A percentile compares a stretch with the other conserved stretches of the same genome.
phyloP scores from a whole-genome alignment of 116 monocot species.

The Iris pallida region DNA sequence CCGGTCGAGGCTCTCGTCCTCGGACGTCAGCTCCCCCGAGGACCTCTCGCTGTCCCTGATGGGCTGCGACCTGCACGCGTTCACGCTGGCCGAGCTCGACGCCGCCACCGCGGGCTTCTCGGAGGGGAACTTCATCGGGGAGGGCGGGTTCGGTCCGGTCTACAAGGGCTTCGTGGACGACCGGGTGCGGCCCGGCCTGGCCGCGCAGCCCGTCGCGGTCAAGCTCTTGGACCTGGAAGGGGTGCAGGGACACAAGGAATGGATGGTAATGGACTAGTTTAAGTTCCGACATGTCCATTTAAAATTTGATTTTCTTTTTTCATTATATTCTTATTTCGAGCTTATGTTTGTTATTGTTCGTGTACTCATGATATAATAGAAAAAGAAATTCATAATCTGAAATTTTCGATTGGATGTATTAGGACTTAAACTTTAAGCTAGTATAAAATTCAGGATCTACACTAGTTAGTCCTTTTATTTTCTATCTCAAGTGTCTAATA shows the following conservation, averaged over 20 bases:
- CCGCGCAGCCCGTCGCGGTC: conserved; percentile 34
- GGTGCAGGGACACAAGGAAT: conserved; percentile 42
- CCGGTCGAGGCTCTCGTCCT: conserved; percentile 25
- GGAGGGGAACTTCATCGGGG: conserved; percentile 35
- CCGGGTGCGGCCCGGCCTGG: conserved; percentile 24
- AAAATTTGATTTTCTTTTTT: too few species aligned
- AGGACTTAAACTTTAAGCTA: too few species aligned
- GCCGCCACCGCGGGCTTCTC: conserved; percentile 31
- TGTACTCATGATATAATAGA: too few species aligned
- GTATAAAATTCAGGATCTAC: too few species aligned
- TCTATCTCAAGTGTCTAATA: too few species aligned
- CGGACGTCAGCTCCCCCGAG: conserved; percentile 37
- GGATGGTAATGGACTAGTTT: conserved; percentile 39
- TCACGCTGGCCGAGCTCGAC: conserved; percentile 37
- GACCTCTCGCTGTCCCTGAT: conserved; percentile 41
- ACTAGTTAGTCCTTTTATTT: too few species aligned
- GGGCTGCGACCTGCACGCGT: conserved; percentile 31
- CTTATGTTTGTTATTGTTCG: too few species aligned
- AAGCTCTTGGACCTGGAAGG: conserved; percentile 43
- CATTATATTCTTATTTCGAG: too few species aligned
- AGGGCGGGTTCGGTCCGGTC: conserved; percentile 50
- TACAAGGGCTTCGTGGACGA: conserved; percentile 31
- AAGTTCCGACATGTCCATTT: too few species aligned
- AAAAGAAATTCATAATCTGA: too few species aligned
- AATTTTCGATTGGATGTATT: too few species aligned